A percentile compares a stretch with the other conserved stretches of the same genome.
phyloP scores from a whole-genome alignment of 345 rosid genomes.

The Hibiscus trionum region DNA sequence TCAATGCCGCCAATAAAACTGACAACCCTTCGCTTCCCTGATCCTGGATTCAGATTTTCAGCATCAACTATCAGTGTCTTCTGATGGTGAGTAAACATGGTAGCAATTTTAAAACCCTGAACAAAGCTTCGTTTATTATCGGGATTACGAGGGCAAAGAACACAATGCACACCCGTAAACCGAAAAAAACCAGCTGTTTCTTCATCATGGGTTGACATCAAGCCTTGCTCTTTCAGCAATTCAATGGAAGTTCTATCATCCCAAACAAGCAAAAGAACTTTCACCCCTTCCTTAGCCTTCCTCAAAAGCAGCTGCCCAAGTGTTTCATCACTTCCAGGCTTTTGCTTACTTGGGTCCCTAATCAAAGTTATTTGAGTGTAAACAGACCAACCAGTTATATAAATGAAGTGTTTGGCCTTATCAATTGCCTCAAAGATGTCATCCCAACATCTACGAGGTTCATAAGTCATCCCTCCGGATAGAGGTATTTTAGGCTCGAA shows the following conservation, averaged over 20 bases:
- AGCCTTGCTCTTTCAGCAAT: slow-evolving; percentile 32
- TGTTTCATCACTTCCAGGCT: slow-evolving; percentile 21
- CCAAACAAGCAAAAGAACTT: slow-evolving; percentile 72
- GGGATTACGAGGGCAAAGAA: slow-evolving; percentile 56
- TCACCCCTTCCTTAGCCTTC: slow-evolving; percentile 58
- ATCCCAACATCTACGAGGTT: slow-evolving; percentile 68
- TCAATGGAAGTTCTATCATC: slow-evolving; percentile 61
- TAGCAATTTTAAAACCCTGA: slow-evolving; percentile 35
- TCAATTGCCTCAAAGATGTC: slow-evolving; percentile 59
- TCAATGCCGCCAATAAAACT: slow-evolving; percentile 89
- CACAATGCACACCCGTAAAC: slow-evolving; percentile 50
- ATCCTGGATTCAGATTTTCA: slow-evolving; percentile 16
- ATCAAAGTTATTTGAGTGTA: slow-evolving; percentile 42
- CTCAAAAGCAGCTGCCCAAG: slow-evolving; percentile 52
- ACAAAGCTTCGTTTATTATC: slow-evolving; percentile 33
- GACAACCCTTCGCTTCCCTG: slow-evolving; percentile 42
- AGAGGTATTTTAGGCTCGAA: slow-evolving; percentile 10
- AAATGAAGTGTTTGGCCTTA: slow-evolving; percentile 53
- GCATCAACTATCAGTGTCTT: slow-evolving; percentile 59
- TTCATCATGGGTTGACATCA: slow-evolving; percentile 77
- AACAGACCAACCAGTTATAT: slow-evolving; percentile 82
- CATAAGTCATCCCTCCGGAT: slow-evolving; percentile 17
- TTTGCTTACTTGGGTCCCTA: slow-evolving; percentile 39
- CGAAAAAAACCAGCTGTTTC: slow-evolving; percentile 46
- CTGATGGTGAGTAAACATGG: slow-evolving; percentile 82